Evolutionary conservation across 495 filamentous ascomycete genomes (phyloP), one percentile per base, ranked within the genome.

Genomic region (Penicillium pancosmium): DNA sequence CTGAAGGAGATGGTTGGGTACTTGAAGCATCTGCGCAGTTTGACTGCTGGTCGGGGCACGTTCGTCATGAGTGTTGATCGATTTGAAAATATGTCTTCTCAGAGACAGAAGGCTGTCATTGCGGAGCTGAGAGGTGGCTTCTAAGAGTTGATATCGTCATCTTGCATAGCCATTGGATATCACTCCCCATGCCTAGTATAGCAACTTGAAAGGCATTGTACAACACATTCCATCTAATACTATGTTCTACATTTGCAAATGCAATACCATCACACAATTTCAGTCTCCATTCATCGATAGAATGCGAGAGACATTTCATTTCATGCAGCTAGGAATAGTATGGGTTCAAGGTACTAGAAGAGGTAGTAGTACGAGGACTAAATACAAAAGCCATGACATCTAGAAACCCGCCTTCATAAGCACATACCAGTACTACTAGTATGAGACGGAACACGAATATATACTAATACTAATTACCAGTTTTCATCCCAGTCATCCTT

Each of bases 1-100:
- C 75, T 98, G 55, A 93, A 92, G 71, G 93, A 98, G 73, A 97
- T 98, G 93, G 89, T 97, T 51, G 92, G 93, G 34, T 99, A 99
- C 74, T 74, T 98, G 65, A 92, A 89, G 72, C 90, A 95, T 71
- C 75, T 99, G 67, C 77, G 95, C 41, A 91, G 89, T 70, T 74
- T 96, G 76, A 99, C 93, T 15, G 88, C 86, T 10, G 95, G 95
- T 0, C 81, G 94, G 27, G 95, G 96, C 25, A 91, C 91, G 5
- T 91, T 99, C 72, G 89, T 94, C 27, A 93, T 99, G 91, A 86
- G 81, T 50, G 86, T 95, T 35, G 93, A 96, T 77, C 84, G 84
- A 38, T 99, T 96, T 72, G 93, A 98, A 77, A 83, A 82, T 68
- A 91, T 99, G 74, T 85, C 84, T 46, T 80, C 86, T 44, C 81